Base-by-base conservation (phyloP, 225 moss, liverwort and hornwort genomes). In the Pseudoscleropodium purum region DNA sequence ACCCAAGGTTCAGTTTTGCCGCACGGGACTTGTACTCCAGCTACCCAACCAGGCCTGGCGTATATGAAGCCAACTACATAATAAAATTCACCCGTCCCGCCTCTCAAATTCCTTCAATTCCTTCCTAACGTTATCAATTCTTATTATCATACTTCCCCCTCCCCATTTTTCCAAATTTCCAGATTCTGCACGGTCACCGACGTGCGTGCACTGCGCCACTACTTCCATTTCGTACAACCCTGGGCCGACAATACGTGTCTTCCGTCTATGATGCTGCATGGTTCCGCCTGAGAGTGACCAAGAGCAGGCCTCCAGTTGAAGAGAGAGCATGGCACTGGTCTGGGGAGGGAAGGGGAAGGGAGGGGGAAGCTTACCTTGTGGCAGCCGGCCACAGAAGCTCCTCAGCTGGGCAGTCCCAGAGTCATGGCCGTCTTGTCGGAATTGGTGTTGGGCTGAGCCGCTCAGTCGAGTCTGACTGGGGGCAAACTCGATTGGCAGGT, bases 391-490 rank as follows among this genome's bases (percentile, higher is more conserved):
- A 14, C 84, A 70, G 64, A 45, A 36, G 70, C 36, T 37, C 34
- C 60, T 75, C 66, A 79, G 87, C 79, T 37, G 69, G 83, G 83
- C 92, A 92, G 92, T 85, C 51, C 80, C 78, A 86, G 73, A 92
- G 89, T 89, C 89, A 89, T 89, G 92, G 91, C 89, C 85, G 59
- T 81, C 65, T 84, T 89, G 92, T 91, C 92, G 92, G 91, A 91
- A 91, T 85, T 89, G 89, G 87, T 68, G 68, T 85, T 68, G 92
- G 85, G 76, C 47, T 77, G 47, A 47, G 29, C 36, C 84, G 61
- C 61, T 61, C 18, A 54, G 54, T 54, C 54, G 54, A 27, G 43
- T 30, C 76, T 89, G 88, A 59, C 84, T 84, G 61, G 68, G 49
- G 20, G 47, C 89, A 11, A 57, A 34, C 37, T 43, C 79, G 52